Conservation (phyloP, 257 asterid genomes). For the Euphrasia confusa region DNA sequence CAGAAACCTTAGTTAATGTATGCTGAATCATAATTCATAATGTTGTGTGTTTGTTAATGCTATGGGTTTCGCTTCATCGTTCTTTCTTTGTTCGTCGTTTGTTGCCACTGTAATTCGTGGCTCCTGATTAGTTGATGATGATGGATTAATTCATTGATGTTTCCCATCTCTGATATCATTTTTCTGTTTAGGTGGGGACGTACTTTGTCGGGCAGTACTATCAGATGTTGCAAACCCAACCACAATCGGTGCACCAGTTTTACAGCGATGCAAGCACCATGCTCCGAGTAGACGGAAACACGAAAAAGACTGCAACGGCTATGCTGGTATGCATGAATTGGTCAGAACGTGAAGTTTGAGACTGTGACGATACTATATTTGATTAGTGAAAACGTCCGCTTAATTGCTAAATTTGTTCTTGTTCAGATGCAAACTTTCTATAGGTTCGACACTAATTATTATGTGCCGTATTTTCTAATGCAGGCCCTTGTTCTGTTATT, state of each 20-base stretch:
- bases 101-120: background rate
- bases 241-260: slow-evolving; percentile 63
- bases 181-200: slow-evolving; percentile 56
- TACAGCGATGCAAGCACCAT: slow-evolving; percentile 74
- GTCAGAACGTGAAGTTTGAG: background rate
- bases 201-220: slow-evolving; percentile 85
- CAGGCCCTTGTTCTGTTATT: background rate
- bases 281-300: slow-evolving; percentile 67
- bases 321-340: slow-evolving; percentile 56
- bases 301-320: slow-evolving; percentile 62
- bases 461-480: background rate
- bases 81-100: background rate
- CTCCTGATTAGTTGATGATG: background rate
- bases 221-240: slow-evolving; percentile 70
- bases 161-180: background rate
- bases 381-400: background rate
- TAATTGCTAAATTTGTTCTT: background rate
- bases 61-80: background rate
- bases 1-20: background rate
- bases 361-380: background rate
- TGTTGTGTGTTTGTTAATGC: background rate
- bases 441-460: background rate
- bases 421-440: background rate
- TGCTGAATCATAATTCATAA: background rate
- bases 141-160: no score